phyloP scores from a whole-genome alignment of 2,329 filamentous ascomycete species.

The Penicillium sp. region DNA sequence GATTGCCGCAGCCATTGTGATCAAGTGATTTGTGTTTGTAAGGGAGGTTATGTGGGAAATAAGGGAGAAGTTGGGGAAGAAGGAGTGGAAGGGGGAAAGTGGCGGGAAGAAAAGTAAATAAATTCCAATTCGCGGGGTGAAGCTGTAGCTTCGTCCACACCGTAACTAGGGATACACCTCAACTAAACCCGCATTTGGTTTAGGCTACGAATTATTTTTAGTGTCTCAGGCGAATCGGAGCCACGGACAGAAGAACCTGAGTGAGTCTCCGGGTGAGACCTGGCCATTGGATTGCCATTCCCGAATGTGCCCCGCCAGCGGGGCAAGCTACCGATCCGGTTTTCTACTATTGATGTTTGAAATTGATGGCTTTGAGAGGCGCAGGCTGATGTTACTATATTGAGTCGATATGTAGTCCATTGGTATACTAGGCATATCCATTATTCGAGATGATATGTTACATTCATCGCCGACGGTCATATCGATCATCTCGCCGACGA shows the following conservation, averaged over 20 bases:
- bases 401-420: not conserved
- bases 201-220: constrained; percentile 21
- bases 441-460: not conserved
- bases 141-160: constrained; percentile 23
- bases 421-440: not conserved
- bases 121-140: constrained; percentile 26
- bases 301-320: constrained; percentile 13
- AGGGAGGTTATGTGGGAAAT: not conserved
- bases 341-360: not conserved
- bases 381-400: not conserved
- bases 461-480: constrained; percentile 28
- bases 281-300: constrained; percentile 13
- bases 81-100: constrained; percentile 8
- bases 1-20: constrained; percentile 40
- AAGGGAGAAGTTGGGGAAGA: not conserved
- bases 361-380: not conserved
- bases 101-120: constrained; percentile 6
- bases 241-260: constrained; percentile 6
- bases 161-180: constrained; percentile 12
- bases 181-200: not conserved
- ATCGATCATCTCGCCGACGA: constrained; percentile 20
- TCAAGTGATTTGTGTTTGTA: not conserved
- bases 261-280: constrained; percentile 17
- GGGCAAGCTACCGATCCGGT: constrained; percentile 8
- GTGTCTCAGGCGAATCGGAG: constrained; percentile 12